A percentile compares a stretch with the other conserved stretches of the same genome.
Evolutionary conservation across 139 green algal genomes (phyloP).

Genomic region (Micractinium conductrix): DNA sequence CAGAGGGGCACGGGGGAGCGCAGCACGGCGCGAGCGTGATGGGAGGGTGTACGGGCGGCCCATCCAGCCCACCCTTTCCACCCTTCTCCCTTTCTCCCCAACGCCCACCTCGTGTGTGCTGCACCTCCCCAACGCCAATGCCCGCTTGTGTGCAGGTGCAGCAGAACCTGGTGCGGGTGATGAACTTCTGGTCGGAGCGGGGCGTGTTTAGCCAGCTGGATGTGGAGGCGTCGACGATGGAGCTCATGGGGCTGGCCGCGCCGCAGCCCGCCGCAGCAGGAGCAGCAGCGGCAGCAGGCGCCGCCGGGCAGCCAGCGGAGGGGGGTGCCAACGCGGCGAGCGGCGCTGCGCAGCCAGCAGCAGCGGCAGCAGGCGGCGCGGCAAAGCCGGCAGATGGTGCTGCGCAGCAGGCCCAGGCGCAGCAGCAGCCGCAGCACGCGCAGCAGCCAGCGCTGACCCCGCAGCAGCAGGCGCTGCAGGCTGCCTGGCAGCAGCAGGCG

Average conservation of each 20-base stretch:
- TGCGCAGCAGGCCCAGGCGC: too few relatives aligned
- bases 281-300: neutral
- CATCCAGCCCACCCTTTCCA: neutral
- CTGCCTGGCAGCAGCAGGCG: neutral
- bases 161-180: conserved; percentile 26
- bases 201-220: conserved; percentile 12
- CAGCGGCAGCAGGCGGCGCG: neutral
- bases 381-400: neutral
- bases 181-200: conserved; percentile 43
- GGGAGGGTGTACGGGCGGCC: neutral
- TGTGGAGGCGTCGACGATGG: neutral
- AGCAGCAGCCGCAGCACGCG: neutral
- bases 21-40: too few relatives aligned
- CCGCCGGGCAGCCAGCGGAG: neutral
- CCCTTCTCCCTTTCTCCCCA: neutral
- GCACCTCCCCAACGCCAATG: neutral
- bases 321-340: neutral
- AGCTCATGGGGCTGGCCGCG: conserved; percentile 5
- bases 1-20: neutral
- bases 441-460: neutral
- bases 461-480: neutral
- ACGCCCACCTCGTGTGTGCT: neutral
- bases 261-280: neutral
- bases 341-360: neutral
- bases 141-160: conserved; percentile 10